A percentile compares a stretch with the other conserved stretches of the same genome.
Evolutionary conservation across 2,329 filamentous ascomycete genomes (phyloP).

Genomic region (Colletotrichum tropicale): DNA sequence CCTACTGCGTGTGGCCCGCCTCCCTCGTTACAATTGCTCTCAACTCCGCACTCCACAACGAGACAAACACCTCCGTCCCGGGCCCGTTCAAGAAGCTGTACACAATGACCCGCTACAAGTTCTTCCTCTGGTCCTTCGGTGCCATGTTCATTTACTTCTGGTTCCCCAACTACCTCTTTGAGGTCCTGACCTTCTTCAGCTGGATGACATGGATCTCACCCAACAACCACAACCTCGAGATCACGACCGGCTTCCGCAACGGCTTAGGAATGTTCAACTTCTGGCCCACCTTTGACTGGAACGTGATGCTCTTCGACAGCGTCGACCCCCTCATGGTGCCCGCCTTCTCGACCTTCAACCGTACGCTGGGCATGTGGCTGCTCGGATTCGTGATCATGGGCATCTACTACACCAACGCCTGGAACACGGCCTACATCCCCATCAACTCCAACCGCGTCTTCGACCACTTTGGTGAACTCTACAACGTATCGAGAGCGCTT

Average conservation of each 20-base stretch:
- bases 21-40: slow-evolving; percentile 55
- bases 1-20: slow-evolving; percentile 59
- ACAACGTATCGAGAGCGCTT: slow-evolving; percentile 41
- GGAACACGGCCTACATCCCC: slow-evolving; percentile 40
- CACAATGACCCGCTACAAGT: slow-evolving; percentile 47
- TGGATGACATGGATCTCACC: slow-evolving; percentile 61
- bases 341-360: slow-evolving; percentile 39
- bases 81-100: slow-evolving; percentile 46
- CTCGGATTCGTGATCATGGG: slow-evolving; percentile 31
- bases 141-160: slow-evolving; percentile 60
- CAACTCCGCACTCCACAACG: slow-evolving; percentile 51
- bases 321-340: slow-evolving; percentile 32
- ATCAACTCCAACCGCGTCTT: slow-evolving; percentile 44
- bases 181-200: slow-evolving; percentile 50
- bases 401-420: slow-evolving; percentile 37
- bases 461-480: slow-evolving; percentile 41
- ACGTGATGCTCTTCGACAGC: slow-evolving; percentile 35
- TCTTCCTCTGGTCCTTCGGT: slow-evolving; percentile 48
- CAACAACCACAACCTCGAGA: slow-evolving; percentile 38
- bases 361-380: slow-evolving; percentile 32
- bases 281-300: slow-evolving; percentile 49
- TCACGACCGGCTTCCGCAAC: slow-evolving; percentile 38
- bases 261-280: slow-evolving; percentile 50
- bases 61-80: slow-evolving; percentile 40
- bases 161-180: slow-evolving; percentile 58